Base-by-base conservation (phyloP, 345 rosid species). In the Orychophragmus violaceus region DNA sequence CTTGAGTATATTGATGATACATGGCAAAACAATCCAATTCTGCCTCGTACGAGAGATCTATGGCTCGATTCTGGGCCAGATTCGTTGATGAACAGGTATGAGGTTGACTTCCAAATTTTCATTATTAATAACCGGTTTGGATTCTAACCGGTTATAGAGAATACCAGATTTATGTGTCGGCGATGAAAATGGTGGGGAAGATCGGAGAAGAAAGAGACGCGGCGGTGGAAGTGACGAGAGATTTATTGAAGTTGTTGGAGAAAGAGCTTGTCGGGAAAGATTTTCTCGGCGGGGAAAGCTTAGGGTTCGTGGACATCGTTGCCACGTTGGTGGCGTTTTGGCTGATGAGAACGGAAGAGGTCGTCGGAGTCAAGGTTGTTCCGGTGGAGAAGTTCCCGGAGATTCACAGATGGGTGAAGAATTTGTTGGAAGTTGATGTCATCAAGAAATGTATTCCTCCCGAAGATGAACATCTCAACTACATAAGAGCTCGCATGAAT, bases 1-100 rank as follows among this genome's bases (percentile, higher is more conserved):
- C 74, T 83, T 10, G 83, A 83, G 5, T 83, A 83, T 61, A 77
- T 83, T 68, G 83, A 83, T 14, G 79, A 81, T 25, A 81, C 80
- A 3, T 81, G 87, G 83, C 65, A 50, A n/a, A 10, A 48, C 14
- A 66, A 72, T 48, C 85, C 76, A 4, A 56, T 81, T 18, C 60
- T 81, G 56, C 82, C 85, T 14, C 83, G 30, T 58, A 70, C 13
- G 72, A 75, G 12, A 72, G 67, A 70, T 76, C 85, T 61, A 24
- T 19, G 44, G 80, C 83, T 72, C 71, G 78, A 0, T 77, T 81
- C 22, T 83, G 82, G 87, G 74, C 79, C 4, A 77, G 67, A n/a
- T 64, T 74, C 70, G 44, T 70, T 3, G 85, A 79, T 41, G 76
- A 76, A 13, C 69, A 77, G 78, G 81, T 83, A 83, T 29, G 39